Conservation (phyloP, 1,284 basidiomycete genomes). For the Ceraceosorus guamensis region DNA sequence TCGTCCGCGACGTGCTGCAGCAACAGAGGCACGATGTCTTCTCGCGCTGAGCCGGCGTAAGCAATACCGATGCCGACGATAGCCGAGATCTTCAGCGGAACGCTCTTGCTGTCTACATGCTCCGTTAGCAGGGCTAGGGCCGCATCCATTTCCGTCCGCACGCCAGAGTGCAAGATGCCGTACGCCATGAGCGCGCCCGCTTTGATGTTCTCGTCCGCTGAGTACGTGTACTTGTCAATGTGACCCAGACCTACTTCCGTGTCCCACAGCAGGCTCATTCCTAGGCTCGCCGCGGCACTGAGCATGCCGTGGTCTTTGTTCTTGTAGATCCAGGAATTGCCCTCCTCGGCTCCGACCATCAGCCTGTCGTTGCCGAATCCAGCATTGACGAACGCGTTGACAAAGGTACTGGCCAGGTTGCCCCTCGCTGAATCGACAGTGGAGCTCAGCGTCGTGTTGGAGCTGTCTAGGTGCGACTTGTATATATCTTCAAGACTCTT, state of each 20-base stretch:
- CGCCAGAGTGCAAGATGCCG: constrained; percentile 81
- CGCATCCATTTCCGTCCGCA: constrained; percentile 88
- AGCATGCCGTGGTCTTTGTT: constrained; percentile 99
- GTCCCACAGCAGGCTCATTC: constrained; percentile 91
- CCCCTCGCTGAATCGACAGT: constrained; percentile 87
- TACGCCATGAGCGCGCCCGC: constrained; percentile 88
- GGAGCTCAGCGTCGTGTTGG: constrained; percentile 21
- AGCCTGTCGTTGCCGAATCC: constrained; percentile 98
- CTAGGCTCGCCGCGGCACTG: constrained; percentile 88
- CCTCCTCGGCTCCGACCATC: constrained; percentile 91
- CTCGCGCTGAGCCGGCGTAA: constrained; percentile 83
- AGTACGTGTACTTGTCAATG: constrained; percentile 97
- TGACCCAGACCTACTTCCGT: constrained; percentile 87
- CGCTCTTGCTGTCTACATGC: constrained; percentile 79
- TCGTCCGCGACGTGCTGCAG: constrained; percentile 44
- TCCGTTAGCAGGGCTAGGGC: constrained; percentile 85
- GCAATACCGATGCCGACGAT: constrained; percentile 72
- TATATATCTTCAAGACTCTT: constrained; percentile 95
- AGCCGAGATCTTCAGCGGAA: constrained; percentile 74
- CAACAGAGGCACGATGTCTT: constrained; percentile 60
- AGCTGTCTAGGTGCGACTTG: constrained; percentile 87
- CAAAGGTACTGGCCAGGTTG: constrained; percentile 92
- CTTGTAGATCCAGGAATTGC: constrained; percentile 98
- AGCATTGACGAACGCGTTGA: constrained; percentile 98
- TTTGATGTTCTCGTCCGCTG: constrained; percentile 92